Conservation (phyloP, 345 rosid species). For the Corymbia maculata region DNA sequence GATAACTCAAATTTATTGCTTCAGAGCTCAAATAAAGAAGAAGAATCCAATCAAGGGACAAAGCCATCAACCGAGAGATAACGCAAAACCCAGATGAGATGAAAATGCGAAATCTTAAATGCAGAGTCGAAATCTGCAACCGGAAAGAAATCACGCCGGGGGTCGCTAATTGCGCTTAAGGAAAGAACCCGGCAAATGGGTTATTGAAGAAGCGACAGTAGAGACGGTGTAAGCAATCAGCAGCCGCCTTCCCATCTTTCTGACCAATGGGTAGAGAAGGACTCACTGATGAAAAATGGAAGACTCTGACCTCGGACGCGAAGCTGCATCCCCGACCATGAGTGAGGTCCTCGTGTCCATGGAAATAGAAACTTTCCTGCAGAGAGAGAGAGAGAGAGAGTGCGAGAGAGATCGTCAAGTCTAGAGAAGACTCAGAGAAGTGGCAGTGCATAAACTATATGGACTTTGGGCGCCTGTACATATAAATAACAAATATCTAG, state of each 20-base stretch:
- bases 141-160: neutral
- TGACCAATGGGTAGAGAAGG: neutral
- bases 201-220: neutral
- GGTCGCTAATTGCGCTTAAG: neutral
- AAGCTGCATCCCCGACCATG: neutral
- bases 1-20: neutral
- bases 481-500: neutral
- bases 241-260: neutral
- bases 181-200: neutral
- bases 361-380: neutral
- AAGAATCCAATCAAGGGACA: neutral
- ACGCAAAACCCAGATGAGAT: neutral
- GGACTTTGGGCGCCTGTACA: neutral
- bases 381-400: neutral
- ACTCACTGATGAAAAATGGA: neutral
- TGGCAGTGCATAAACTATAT: neutral
- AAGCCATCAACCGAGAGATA: neutral
- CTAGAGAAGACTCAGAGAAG: neutral
- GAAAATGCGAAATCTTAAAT: neutral
- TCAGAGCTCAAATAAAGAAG: neutral
- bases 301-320: neutral
- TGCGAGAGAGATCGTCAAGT: neutral
- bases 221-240: neutral
- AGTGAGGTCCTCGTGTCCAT: neutral
- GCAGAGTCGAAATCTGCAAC: neutral